phyloP scores from a whole-genome alignment of 768 basidiomycete genomes.

The Termitomyces sp. region DNA sequence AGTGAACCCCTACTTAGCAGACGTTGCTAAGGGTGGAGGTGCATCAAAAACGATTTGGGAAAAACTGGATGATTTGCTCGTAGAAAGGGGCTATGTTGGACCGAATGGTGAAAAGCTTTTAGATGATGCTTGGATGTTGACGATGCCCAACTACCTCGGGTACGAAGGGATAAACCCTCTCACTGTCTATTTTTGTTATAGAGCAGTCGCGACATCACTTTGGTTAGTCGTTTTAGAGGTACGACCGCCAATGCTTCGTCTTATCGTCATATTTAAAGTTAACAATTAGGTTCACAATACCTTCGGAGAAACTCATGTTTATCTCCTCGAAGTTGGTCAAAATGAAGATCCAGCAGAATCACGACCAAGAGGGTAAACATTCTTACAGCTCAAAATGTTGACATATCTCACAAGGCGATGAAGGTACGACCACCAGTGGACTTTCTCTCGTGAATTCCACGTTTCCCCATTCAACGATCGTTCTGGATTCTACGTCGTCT shows the following conservation, averaged over 20 bases:
- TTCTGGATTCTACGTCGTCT: constrained; percentile 58
- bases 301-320: constrained; percentile 65
- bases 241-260: too few relatives aligned
- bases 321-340: constrained; percentile 45
- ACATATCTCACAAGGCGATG: background rate
- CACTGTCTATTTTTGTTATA: constrained; percentile 65
- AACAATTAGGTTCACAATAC: constrained; percentile 65
- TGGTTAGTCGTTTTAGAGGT: background rate
- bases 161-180: constrained; percentile 71
- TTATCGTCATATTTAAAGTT: too few relatives aligned
- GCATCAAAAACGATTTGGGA: background rate
- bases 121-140: constrained; percentile 66
- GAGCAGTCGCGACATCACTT: constrained; percentile 11
- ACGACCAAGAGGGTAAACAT: constrained; percentile 10
- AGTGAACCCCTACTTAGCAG: background rate
- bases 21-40: background rate
- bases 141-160: constrained; percentile 68
- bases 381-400: too few relatives aligned
- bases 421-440: constrained; percentile 63
- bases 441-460: constrained; percentile 64
- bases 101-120: constrained; percentile 18
- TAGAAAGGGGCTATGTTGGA: background rate
- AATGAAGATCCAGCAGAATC: constrained; percentile 34
- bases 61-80: background rate
- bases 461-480: constrained; percentile 79